phyloP scores from a whole-genome alignment of 2,329 filamentous ascomycete species.

The Penicillium corylophilum region DNA sequence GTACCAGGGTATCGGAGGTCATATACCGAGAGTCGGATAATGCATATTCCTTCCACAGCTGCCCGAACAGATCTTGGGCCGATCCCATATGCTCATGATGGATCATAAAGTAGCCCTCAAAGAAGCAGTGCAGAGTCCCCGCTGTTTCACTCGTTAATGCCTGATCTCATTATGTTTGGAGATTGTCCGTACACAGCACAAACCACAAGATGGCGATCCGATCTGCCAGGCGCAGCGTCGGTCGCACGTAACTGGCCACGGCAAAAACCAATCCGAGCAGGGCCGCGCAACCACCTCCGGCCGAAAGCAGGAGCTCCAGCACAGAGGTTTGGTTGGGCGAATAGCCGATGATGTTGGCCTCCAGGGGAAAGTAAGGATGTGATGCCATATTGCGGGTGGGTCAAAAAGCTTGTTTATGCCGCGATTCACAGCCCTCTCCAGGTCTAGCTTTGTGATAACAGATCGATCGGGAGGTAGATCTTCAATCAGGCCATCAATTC shows the following conservation, averaged over 20 bases:
- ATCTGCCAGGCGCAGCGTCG: constrained; percentile 55
- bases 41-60: constrained; percentile 92
- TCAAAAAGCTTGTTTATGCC: constrained; percentile 10
- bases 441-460: background rate
- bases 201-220: constrained; percentile 70
- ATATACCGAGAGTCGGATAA: constrained; percentile 85
- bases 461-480: background rate
- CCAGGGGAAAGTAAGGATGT: constrained; percentile 72
- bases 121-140: constrained; percentile 68
- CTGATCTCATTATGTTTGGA: background rate
- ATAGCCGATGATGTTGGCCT: constrained; percentile 62
- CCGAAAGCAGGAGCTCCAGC: constrained; percentile 58
- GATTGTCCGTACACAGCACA: constrained; percentile 60
- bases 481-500: background rate
- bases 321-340: constrained; percentile 65
- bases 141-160: constrained; percentile 28
- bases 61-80: constrained; percentile 71
- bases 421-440: background rate
- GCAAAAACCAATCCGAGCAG: constrained; percentile 60
- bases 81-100: constrained; percentile 66
- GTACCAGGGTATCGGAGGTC: constrained; percentile 75
- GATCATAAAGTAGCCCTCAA: constrained; percentile 80
- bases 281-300: constrained; percentile 55
- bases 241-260: constrained; percentile 54
- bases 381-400: constrained; percentile 2